Base-by-base conservation (phyloP, 768 basidiomycete species). In the Tulasnella sp. region DNA sequence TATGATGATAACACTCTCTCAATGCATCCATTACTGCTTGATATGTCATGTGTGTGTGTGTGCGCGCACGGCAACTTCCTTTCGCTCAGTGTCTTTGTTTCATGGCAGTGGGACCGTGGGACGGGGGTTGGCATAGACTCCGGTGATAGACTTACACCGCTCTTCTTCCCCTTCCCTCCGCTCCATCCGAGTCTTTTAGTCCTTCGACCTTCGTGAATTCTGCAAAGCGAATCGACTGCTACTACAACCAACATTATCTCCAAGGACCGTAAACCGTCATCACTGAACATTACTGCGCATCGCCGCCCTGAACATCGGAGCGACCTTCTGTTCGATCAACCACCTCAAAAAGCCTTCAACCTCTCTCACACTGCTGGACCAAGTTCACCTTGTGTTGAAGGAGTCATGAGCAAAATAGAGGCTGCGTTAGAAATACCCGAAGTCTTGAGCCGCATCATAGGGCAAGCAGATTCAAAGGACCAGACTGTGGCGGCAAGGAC, bases 351-450 rank as follows among this genome's bases (percentile, higher is more conserved):
- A 34, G 15, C 6, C 58, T 64, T 64, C 49, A 49, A 1, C 31
- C 31, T 64, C 58, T 12, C 58, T 64, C 11, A 64, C 22, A 34
- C 29, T 14, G 9, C 58, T 25, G 58, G 15, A 12, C 8, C 58
- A 64, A 64, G 31, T 31, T 3, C 25, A 34, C 31, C 29, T 34
- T 17, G 15, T 64, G 31, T 25, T 29, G 25, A 5, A 14, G 2
- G 9, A 64, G 15, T 34, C 15, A 64, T 64, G 58, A 36, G 31
- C 19, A 74, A 52, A 58, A 74, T 74, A 25, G 73, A 74, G 39
- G n/a, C 34, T 36, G 73, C 73, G 17, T 31, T 74, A 9, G 38
- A 54, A 54, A 74, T 74, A n/a, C 73, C 73, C 6, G 73, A 74
- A 58, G 54, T 74, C 36, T 25, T 74, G 4, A 54, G 73, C 29